Base-by-base conservation (phyloP, 2,329 filamentous ascomycete species). In the Curvularia lunata region DNA sequence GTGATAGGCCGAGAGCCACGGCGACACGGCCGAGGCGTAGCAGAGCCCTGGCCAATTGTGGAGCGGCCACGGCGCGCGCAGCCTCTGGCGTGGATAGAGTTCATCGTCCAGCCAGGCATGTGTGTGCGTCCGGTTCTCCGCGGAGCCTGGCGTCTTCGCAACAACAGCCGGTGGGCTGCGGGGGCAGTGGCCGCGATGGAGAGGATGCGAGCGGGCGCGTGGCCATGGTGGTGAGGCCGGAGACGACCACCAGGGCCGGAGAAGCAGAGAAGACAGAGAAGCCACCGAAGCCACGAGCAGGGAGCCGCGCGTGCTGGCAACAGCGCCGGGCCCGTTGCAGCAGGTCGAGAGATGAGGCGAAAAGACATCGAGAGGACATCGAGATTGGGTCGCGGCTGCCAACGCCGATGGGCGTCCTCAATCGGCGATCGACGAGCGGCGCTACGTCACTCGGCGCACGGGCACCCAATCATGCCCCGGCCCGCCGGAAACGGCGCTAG, bases 371-470 rank as follows among this genome's bases (percentile, higher is more conserved):
- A 30, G 7, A 50, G 16, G 38, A 16, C 23, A 58, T 56, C 54
- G 43, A 43, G 38, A 57, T 53, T 7, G 1, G 2, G 8, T 6
- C 16, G 13, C 5, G 16, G 32, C 13, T 5, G 13, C 10, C 40
- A 16, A 42, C 13, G 16, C 34, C 52, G 56, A 59, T 56, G 51
- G 3, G 42, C 30, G 10, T 42, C 16, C 5, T 8, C 27, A 8
- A 59, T 59, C 48, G 52, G 30, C 56, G 56, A 59, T 59, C 34
- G 10, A 13, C 45, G 16, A 30, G 47, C n/a, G 19, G 8, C 42
- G 48, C 55, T 51, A 58, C 58, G 55, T 61, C 48, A 58, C 51
- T 12, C 37, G 47, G 16, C 23, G 27, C 16, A 37, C 34, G 4
- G 12, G 16, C 27, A 8, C 30, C 59, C 59, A 59, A 59, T 48